Evolutionary conservation across 805 yeast genomes (phyloP), one percentile per base, ranked within the genome.

Genomic region (Blastobotrys parvus): DNA sequence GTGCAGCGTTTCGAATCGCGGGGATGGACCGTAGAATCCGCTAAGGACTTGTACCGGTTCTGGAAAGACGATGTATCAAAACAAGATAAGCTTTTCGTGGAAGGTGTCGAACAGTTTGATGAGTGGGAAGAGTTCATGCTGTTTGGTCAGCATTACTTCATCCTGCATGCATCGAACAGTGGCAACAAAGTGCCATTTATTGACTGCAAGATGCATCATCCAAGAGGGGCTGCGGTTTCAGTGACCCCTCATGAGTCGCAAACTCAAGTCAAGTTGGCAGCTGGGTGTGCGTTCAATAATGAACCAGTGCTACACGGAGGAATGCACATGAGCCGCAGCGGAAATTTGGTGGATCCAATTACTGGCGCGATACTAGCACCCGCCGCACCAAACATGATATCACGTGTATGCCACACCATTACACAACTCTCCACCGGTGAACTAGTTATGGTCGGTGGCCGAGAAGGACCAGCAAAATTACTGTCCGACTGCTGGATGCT

Each of bases 101-200:
- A 65, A 15, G 38, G 55, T 0, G 67, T 82, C 17, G 94, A 84
- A 56, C 74, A 75, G 2, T 85, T 84, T 60, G 94, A 85, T 58
- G 94, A 85, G 61, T 74, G 84, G 76, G 94, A 84, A 61, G 94
- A 84, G 59, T 83, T 84, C 49, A 70, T 78, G 22, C 55, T 81
- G 11, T 84, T 82, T 54, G 75, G 85, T 45, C 90, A 82, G 53
- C 92, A 84, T 57, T 85, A 84, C 54, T 65, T 78, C 30, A 67
- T 81, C 32, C 65, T 80, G 2, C 88, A 81, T 59, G 86, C 86
- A 2, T 69, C 79, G 0, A 54, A 43, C n/a, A 76, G 73, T 50
- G 51, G 52, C 13, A 10, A 27, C 25, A 36, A n/a, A 11, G 32
- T 41, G 2, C 30, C 30, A 3, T 22, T 10, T 18, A 29, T 33